These are phyloP conservation scores for Chalara sp. DNA, from an alignment of 2,329 filamentous ascomycete genomes.

Conservation along the genomic window DNA sequence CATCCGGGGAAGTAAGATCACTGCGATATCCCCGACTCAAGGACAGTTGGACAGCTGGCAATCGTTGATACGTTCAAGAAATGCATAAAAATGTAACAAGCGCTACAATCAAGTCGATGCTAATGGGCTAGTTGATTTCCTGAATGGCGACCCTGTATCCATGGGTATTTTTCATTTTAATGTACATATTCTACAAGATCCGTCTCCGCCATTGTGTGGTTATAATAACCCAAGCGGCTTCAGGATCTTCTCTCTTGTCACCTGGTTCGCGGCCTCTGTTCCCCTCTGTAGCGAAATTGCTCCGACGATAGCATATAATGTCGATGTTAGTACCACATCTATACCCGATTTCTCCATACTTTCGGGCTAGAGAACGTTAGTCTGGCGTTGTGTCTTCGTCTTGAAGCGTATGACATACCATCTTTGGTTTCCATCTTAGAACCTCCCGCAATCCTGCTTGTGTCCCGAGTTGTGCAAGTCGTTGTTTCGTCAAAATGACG, in stretches of 20 bases:
- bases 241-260: constrained; percentile 60
- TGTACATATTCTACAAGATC: constrained; percentile 10
- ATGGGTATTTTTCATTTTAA: background rate
- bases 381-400: background rate
- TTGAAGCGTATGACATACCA: constrained; percentile 42
- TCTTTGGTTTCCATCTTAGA: constrained; percentile 80
- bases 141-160: too few relatives aligned
- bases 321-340: constrained; percentile 66
- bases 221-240: constrained; percentile 26
- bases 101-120: too few relatives aligned
- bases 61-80: too few relatives aligned
- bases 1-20: too few relatives aligned
- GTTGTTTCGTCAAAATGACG: constrained; percentile 55
- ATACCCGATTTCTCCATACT: constrained; percentile 68
- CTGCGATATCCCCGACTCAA: too few relatives aligned
- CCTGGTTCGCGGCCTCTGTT: constrained; percentile 64
- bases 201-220: background rate
- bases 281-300: constrained; percentile 86
- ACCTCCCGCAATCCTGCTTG: constrained; percentile 68
- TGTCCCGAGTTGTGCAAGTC: constrained; percentile 61
- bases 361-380: constrained; percentile 41
- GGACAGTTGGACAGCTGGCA: too few relatives aligned
- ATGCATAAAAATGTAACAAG: too few relatives aligned
- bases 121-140: too few relatives aligned
- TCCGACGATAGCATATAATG: constrained; percentile 80